Conservation (phyloP, 2,329 filamentous ascomycete species). For the Nigrospora oryzae region DNA sequence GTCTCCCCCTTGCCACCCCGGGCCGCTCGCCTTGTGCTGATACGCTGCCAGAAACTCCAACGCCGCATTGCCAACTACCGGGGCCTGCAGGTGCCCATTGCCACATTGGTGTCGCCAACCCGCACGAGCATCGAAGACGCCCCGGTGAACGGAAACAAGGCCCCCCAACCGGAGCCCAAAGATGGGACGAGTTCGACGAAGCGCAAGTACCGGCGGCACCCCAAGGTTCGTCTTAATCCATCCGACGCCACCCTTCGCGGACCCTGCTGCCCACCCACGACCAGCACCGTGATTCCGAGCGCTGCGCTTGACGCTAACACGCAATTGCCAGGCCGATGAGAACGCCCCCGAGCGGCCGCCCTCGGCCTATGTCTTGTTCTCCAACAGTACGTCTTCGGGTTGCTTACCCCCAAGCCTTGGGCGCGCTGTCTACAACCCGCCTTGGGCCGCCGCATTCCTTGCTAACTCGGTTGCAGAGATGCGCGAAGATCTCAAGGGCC, state of each 20-base stretch:
- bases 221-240: constrained; percentile 46
- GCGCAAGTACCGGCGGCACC: constrained; percentile 69
- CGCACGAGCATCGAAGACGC: constrained; percentile 44
- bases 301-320: neutral
- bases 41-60: constrained; percentile 60
- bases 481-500: constrained; percentile 67
- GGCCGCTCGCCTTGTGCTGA: constrained; percentile 1
- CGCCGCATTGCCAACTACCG: constrained; percentile 69
- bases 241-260: no score
- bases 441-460: neutral
- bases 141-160: constrained; percentile 45
- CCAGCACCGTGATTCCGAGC: neutral
- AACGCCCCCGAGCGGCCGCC: constrained; percentile 73
- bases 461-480: constrained; percentile 43
- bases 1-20: no score
- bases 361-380: constrained; percentile 79
- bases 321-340: constrained; percentile 53
- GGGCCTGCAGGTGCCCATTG: constrained; percentile 49
- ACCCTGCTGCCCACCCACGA: no score
- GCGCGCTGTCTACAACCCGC: neutral
- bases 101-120: constrained; percentile 38
- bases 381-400: constrained; percentile 56
- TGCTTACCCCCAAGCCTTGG: neutral
- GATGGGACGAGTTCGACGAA: constrained; percentile 43
- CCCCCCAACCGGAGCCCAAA: constrained; percentile 30